A percentile compares a stretch with the other conserved stretches of the same genome.
Conservation (phyloP, 192 early-diverging fungal species). For the Umbelopsis vinacea region DNA sequence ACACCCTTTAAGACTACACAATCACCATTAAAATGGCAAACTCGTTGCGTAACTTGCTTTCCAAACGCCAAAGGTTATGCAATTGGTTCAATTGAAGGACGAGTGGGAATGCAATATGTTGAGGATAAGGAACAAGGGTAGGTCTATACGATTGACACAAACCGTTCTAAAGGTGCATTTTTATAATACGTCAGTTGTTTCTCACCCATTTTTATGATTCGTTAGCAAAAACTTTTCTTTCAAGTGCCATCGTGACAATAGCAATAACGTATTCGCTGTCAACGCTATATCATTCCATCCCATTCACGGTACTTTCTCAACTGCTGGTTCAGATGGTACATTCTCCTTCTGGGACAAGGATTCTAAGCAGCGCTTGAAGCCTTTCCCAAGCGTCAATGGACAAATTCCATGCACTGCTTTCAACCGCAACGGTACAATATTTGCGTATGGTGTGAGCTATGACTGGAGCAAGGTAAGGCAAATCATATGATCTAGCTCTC, state of each 20-base stretch:
- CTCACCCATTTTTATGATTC: neutral
- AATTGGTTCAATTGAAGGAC: conserved; percentile 92
- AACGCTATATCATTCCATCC: conserved; percentile 83
- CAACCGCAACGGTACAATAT: conserved; percentile 78
- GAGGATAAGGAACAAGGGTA: conserved; percentile 76
- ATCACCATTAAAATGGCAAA: conserved; percentile 87
- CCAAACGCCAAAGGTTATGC: conserved; percentile 80
- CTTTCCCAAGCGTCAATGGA: conserved; percentile 62
- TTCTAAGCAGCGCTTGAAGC: conserved; percentile 83
- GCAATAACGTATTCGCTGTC: conserved; percentile 66
- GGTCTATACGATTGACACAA: no score
- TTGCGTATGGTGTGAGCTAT: conserved; percentile 91
- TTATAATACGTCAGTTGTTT: neutral
- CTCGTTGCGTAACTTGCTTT: conserved; percentile 82
- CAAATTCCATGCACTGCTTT: conserved; percentile 80
- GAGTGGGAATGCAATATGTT: conserved; percentile 91
- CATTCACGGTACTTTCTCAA: conserved; percentile 85
- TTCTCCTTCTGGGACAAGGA: conserved; percentile 97
- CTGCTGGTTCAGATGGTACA: conserved; percentile 84
- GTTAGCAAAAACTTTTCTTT: conserved; percentile 81
- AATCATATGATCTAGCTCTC: neutral
- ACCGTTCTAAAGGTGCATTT: no score
- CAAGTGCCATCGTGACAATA: conserved; percentile 90
- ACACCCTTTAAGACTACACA: conserved; percentile 16
- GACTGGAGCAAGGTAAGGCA: conserved; percentile 77